Evolutionary conservation across 2,329 filamentous ascomycete genomes (phyloP), one percentile per base, ranked within the genome.

Genomic region (Colletotrichum sp.): DNA sequence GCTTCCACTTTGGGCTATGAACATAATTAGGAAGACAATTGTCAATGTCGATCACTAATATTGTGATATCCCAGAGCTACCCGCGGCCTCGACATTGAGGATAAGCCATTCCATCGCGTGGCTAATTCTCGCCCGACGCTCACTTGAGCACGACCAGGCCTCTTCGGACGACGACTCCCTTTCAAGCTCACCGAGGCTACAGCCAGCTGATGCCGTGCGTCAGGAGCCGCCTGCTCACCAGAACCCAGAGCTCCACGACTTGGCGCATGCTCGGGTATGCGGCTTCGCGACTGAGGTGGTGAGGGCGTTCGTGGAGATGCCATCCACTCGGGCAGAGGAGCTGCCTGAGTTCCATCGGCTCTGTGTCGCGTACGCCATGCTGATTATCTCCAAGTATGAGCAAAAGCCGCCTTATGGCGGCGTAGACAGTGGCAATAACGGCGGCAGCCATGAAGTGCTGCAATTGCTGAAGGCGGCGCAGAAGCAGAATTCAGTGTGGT

Each of bases 21-120:
- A 12, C 9, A 16, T n/a, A 29, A 61, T 30, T 13, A 61, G 11
- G 27, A 61, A 12, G 27, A 30, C 57, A 19, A 32, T 4, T 29
- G 27, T 29, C 55, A 25, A 59, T 27, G 55, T 8, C 22, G 13
- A 59, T 59, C 25, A 22, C 39, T 64, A 15, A 71, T 13, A 30
- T 71, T 39, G 11, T 34, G 6, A 7, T n/a, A 15, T 12, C 19
- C 32, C 57, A 84, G 83, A 79, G 12, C 79, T 84, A 3, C 78
- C 82, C 8, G 84, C 83, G 3, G 83, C 83, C 4, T 82, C 82
- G 2, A 84, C 82, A 78, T 77, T 84, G 55, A 80, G 78, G 62
- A 81, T 84, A 63, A 83, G 83, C 8, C 84, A 84, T 62, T 80
- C 82, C 44, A 80, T 82, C 16, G 83, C 82, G 55, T 84, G 82